phyloP scores from a whole-genome alignment of 345 rosid species.

The Moricandia moricandioides region DNA sequence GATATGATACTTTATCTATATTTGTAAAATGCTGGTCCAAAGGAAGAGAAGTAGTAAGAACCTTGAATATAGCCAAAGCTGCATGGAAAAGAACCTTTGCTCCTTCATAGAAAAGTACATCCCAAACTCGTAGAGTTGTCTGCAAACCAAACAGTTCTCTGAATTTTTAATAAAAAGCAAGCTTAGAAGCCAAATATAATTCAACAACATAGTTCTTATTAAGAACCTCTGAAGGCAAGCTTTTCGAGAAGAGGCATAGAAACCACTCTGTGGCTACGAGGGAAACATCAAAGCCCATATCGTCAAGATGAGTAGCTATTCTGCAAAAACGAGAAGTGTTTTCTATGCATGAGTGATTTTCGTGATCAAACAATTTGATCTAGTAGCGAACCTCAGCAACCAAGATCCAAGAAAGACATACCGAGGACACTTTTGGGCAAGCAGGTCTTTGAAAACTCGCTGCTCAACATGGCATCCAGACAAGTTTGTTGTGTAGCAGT shows the following conservation, averaged over 20 bases:
- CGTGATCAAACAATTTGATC: background rate
- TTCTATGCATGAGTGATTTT: background rate
- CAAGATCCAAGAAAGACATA: constrained; percentile 22
- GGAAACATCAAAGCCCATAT: constrained; percentile 88
- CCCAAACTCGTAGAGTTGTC: constrained; percentile 99
- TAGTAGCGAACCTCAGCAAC: too few species aligned
- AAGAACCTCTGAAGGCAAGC: constrained; percentile 99
- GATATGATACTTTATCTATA: constrained; percentile 4
- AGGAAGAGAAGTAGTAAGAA: constrained; percentile 26
- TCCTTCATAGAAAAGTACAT: constrained; percentile 95
- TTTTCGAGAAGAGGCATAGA: constrained; percentile 96
- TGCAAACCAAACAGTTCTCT: constrained; percentile 34
- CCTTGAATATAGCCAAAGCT: constrained; percentile 98
- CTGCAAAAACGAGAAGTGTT: constrained; percentile 41
- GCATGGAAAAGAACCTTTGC: constrained; percentile 96
- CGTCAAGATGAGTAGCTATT: constrained; percentile 86
- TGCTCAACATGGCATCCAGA: constrained; percentile 99
- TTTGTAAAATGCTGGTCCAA: background rate
- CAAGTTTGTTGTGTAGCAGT: constrained; percentile 89
- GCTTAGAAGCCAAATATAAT: background rate
- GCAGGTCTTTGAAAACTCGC: constrained; percentile 94
- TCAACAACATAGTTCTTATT: too few species aligned
- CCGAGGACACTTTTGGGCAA: constrained; percentile 84
- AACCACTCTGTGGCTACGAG: constrained; percentile 99
- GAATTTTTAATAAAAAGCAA: background rate